phyloP scores from a whole-genome alignment of 2,329 filamentous ascomycete genomes.

The Epichloe aotearoae region DNA sequence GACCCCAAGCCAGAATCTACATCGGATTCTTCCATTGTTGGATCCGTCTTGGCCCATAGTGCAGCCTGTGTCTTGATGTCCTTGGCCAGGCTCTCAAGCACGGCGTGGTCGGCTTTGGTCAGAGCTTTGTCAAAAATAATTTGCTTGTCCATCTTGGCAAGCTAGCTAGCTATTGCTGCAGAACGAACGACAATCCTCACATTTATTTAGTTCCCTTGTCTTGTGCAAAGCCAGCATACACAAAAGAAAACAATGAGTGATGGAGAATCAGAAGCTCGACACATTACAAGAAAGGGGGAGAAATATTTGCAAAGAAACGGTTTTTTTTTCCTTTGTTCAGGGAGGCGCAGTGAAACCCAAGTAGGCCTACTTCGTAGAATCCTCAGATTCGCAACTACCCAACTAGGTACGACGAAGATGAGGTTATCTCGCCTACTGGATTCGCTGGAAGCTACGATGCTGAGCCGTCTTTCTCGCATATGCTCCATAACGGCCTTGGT shows the following conservation, averaged over 20 bases:
- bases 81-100: constrained; percentile 25
- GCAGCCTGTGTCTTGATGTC: constrained; percentile 18
- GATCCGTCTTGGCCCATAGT: neutral
- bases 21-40: neutral
- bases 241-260: neutral
- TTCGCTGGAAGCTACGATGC: neutral
- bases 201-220: too few species aligned
- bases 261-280: too few species aligned
- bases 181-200: neutral
- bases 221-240: neutral
- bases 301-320: too few species aligned
- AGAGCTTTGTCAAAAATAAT: constrained; percentile 26
- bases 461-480: neutral
- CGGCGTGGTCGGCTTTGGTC: constrained; percentile 26
- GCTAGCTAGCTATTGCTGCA: neutral
- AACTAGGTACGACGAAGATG: neutral
- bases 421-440: neutral
- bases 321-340: too few species aligned
- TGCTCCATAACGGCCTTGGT: neutral
- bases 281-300: too few species aligned
- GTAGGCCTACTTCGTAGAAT: too few species aligned
- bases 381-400: neutral
- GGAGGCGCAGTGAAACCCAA: too few species aligned
- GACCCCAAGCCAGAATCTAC: constrained; percentile 7
- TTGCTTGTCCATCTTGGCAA: constrained; percentile 10